Conservation (phyloP, 2,329 filamentous ascomycete genomes). For the Colletotrichum brevisporum region DNA sequence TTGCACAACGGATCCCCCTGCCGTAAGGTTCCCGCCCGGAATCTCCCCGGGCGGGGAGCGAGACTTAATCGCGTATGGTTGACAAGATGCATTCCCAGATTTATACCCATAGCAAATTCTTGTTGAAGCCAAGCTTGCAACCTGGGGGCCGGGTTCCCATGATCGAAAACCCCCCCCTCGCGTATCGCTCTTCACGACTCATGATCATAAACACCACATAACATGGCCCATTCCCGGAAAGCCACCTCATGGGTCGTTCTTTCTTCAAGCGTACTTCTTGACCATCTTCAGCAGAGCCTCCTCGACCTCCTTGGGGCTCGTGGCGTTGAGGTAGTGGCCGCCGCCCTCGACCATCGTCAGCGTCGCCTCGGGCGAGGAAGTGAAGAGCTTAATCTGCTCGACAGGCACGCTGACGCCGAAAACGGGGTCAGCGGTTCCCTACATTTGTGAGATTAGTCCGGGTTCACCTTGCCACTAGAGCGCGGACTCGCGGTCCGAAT, state of each 20-base stretch:
- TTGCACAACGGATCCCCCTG: not conserved
- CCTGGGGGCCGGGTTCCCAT: conserved; percentile 1
- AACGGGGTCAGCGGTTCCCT: conserved; percentile 63
- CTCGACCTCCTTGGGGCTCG: conserved; percentile 61
- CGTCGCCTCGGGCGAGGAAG: conserved; percentile 58
- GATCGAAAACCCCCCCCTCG: not conserved
- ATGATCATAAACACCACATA: conserved; percentile 24
- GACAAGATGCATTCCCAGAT: not conserved
- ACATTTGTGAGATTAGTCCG: not conserved
- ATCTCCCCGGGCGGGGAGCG: not conserved
- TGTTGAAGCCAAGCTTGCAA: not conserved
- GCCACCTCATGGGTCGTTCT: not conserved
- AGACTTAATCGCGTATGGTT: not conserved
- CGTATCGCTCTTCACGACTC: conserved; percentile 16
- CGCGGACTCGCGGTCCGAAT: not conserved
- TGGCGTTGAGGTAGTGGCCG: conserved; percentile 64
- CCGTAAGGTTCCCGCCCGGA: not conserved
- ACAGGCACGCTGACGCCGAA: conserved; percentile 56
- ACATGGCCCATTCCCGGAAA: conserved; percentile 8
- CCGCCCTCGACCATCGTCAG: conserved; percentile 60
- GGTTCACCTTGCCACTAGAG: not conserved
- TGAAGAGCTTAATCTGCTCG: conserved; percentile 67
- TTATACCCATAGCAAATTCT: not conserved
- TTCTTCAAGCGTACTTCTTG: conserved; percentile 46
- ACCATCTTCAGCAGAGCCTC: conserved; percentile 61